Evolutionary conservation across 176 grass and related monocot species (phyloP).

Genomic region (Ensete glaucum): DNA sequence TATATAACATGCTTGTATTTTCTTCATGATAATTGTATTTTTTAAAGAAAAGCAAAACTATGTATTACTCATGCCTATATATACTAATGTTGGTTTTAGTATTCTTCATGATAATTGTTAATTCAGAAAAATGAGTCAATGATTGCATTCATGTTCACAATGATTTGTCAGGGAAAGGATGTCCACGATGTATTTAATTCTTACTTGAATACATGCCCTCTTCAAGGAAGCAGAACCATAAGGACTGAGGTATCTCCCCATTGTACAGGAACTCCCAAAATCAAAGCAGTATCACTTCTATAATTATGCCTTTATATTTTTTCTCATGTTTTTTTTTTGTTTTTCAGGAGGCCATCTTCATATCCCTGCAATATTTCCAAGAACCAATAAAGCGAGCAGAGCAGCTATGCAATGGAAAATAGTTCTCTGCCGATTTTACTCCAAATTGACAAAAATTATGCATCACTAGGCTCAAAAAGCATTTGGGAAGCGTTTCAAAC

Average conservation of each 20-base stretch:
- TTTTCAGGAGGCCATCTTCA: conserved; percentile 19
- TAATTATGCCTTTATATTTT: not conserved
- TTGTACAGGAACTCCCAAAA: not conserved
- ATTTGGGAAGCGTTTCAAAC: too few relatives aligned
- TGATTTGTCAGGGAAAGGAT: conserved; percentile 47
- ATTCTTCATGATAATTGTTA: not conserved
- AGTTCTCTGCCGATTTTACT: too few relatives aligned
- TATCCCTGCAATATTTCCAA: conserved; percentile 13
- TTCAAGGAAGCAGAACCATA: conserved; percentile 97
- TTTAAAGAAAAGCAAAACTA: too few relatives aligned
- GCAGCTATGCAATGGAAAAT: not conserved
- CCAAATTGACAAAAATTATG: not conserved
- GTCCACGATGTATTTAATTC: conserved; percentile 57
- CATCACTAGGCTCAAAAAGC: not conserved
- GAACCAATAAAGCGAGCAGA: conserved; percentile 8
- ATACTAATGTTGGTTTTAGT: too few relatives aligned
- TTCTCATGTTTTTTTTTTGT: not conserved
- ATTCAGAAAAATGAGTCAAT: not conserved
- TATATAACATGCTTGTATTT: not conserved
- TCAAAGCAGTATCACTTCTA: not conserved
- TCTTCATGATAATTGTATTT: not conserved
- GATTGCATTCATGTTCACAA: not conserved
- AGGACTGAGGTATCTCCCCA: conserved; percentile 78
- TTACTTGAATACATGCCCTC: conserved; percentile 91
- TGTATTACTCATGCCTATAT: too few relatives aligned